Conservation (phyloP, 441 rosid species). For the Hypseocharis bilobata region DNA sequence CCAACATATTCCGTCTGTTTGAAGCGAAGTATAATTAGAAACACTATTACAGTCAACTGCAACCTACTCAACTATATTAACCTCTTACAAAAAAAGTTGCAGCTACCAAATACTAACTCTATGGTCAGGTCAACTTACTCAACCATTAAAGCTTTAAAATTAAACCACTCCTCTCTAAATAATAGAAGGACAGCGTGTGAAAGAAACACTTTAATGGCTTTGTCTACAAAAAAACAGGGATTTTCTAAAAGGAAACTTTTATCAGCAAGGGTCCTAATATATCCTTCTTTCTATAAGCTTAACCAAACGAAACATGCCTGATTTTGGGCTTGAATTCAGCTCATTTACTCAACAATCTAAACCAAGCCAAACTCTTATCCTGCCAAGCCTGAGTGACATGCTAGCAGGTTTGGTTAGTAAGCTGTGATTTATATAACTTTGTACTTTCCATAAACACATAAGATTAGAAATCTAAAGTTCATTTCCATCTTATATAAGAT, state of each 20-base stretch:
- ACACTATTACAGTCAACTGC: not conserved
- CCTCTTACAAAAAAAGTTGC: not conserved
- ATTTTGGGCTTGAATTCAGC: no score
- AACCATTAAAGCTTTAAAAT: no score
- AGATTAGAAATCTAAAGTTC: no score
- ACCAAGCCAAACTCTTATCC: no score
- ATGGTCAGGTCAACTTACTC: not conserved
- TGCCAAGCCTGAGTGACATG: no score
- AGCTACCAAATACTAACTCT: not conserved
- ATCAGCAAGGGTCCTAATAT: no score
- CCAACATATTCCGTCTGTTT: constrained; percentile 18
- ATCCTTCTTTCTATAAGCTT: not conserved
- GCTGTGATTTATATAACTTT: no score
- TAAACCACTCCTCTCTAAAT: not conserved
- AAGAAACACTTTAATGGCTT: not conserved
- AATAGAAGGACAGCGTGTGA: not conserved
- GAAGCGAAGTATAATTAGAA: not conserved
- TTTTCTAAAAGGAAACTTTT: not conserved
- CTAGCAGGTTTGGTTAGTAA: no score
- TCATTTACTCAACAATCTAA: no score
- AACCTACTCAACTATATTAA: not conserved
- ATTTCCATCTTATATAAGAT: no score
- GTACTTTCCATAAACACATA: no score
- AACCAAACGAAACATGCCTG: no score
- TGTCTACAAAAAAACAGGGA: not conserved